Evolutionary conservation across 192 early-diverging fungal species (phyloP).

Genomic region (Linnemannia exigua): DNA sequence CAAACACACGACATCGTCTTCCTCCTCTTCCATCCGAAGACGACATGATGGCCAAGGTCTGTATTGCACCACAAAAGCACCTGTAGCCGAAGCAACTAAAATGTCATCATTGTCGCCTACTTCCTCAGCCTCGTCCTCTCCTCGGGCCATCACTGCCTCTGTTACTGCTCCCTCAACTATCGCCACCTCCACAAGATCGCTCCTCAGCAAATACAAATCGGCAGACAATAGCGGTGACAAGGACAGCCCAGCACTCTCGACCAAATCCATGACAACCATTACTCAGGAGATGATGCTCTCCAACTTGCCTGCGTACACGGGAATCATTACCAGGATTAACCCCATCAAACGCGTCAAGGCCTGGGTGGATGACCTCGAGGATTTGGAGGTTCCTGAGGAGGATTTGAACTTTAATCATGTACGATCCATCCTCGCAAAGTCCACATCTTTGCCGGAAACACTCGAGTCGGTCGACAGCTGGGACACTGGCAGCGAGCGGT

Average conservation of each 20-base stretch:
- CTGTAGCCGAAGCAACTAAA: not conserved
- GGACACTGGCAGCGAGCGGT: conserved; percentile 44
- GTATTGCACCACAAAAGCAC: not conserved
- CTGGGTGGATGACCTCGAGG: conserved; percentile 55
- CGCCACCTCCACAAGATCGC: conserved; percentile 15
- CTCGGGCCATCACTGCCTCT: conserved; percentile 33
- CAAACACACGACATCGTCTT: not conserved
- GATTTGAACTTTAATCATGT: conserved; percentile 43
- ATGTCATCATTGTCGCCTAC: conserved; percentile 14
- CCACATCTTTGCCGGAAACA: conserved; percentile 11
- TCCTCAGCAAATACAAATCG: conserved; percentile 6
- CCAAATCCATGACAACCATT: conserved; percentile 44
- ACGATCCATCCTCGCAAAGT: conserved; percentile 35
- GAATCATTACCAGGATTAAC: conserved; percentile 49
- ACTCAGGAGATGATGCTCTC: conserved; percentile 53
- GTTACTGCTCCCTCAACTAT: conserved; percentile 21
- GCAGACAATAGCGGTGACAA: not conserved
- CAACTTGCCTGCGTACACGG: conserved; percentile 31
- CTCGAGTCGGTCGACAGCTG: conserved; percentile 30
- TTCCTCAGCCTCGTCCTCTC: conserved; percentile 27
- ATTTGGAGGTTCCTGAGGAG: conserved; percentile 40
- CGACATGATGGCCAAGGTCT: not conserved
- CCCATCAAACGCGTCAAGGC: conserved; percentile 46
- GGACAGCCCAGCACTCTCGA: conserved; percentile 2
- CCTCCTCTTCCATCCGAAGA: not conserved